A percentile compares a stretch with the other conserved stretches of the same genome.
These are phyloP conservation scores for Pythium sp. DNA, from an alignment of 352 stramenopile genomes.

Conservation along the genomic window DNA sequence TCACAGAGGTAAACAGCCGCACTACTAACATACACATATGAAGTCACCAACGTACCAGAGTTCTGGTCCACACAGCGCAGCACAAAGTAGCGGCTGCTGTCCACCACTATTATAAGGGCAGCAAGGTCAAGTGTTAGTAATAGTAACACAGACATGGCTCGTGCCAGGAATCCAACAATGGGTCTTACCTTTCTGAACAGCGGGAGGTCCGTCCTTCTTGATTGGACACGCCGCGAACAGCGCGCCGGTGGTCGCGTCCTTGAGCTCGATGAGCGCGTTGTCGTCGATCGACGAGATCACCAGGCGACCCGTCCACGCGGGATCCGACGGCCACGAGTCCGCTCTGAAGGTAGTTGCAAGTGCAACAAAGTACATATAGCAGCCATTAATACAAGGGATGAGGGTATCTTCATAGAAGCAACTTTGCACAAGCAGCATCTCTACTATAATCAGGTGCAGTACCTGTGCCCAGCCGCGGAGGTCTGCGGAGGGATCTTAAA, in stretches of 20 bases:
- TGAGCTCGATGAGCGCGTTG: slow-evolving; percentile 57
- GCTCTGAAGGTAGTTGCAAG: background rate
- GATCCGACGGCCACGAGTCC: slow-evolving; percentile 33
- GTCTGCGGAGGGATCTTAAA: background rate
- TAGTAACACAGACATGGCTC: no score
- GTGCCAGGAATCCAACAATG: no score
- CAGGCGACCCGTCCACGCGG: slow-evolving; percentile 57
- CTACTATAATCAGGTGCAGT: no score
- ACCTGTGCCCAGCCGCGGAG: background rate
- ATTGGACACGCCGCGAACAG: slow-evolving; percentile 67
- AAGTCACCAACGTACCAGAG: background rate
- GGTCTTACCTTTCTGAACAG: background rate
- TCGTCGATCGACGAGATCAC: slow-evolving; percentile 63
- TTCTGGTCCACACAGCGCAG: background rate
- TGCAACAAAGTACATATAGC: no score
- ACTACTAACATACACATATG: background rate
- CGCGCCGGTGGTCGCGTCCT: slow-evolving; percentile 45
- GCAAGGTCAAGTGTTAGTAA: background rate
- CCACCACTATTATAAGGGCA: background rate
- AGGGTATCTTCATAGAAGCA: no score
- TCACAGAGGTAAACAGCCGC: background rate
- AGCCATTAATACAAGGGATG: no score
- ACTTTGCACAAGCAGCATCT: no score
- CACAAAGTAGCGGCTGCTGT: background rate
- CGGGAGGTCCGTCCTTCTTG: background rate